phyloP scores from a whole-genome alignment of 1,284 basidiomycete genomes.

The Ganoderma resinaceum region DNA sequence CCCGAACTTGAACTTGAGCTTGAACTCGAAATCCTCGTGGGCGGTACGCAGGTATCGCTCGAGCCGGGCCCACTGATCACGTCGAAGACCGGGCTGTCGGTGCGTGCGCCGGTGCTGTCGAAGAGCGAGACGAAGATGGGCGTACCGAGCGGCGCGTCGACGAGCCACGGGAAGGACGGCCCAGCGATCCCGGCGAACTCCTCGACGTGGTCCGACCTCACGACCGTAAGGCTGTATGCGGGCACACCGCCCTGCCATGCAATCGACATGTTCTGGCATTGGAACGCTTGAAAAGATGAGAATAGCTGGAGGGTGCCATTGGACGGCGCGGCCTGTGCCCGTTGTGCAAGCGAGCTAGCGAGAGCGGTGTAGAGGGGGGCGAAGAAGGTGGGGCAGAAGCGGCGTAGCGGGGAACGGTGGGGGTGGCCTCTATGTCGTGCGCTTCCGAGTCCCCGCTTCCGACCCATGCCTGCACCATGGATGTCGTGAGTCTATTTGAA shows the following conservation, averaged over 20 bases:
- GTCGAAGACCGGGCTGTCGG: neutral
- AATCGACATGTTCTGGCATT: neutral
- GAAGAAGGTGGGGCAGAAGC: neutral
- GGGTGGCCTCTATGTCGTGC: neutral
- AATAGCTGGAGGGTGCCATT: neutral
- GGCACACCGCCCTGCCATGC: neutral
- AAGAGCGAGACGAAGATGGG: neutral
- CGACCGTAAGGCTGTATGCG: neutral
- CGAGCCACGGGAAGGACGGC: neutral
- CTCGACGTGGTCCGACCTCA: neutral
- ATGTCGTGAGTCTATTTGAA: slow-evolving; percentile 1
- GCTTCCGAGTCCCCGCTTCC: neutral
- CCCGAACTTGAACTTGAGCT: neutral
- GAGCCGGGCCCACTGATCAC: neutral
- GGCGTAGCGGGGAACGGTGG: neutral
- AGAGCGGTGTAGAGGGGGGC: neutral
- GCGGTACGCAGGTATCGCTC: neutral
- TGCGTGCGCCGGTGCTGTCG: neutral
- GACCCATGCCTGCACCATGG: neutral
- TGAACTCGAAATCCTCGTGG: too few species aligned
- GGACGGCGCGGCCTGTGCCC: neutral
- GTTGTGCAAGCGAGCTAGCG: neutral
- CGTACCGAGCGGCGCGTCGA: neutral
- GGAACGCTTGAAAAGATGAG: neutral
- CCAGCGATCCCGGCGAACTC: neutral